Evolutionary conservation across 1,139 yeast species (phyloP).

Genomic region (Chernovozyma sophiae-reginae): DNA sequence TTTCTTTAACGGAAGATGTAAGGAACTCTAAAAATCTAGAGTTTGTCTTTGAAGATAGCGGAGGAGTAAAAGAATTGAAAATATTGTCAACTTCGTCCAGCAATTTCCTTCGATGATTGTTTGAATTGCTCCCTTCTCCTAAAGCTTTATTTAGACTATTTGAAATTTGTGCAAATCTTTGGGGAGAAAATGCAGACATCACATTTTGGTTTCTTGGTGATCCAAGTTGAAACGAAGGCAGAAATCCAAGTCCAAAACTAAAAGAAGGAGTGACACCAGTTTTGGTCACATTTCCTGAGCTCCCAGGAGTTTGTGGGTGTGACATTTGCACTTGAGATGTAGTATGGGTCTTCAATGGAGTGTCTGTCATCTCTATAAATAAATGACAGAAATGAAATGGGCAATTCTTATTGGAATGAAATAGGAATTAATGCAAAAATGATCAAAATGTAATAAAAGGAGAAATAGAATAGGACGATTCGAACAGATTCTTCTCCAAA

Average conservation of each 20-base stretch:
- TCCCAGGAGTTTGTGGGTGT: conserved; percentile 30
- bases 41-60: conserved; percentile 13
- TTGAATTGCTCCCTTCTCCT: conserved; percentile 2
- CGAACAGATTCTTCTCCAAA: too few species aligned
- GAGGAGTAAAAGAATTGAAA: conserved; percentile 19
- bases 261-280: conserved; percentile 30
- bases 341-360: conserved; percentile 6
- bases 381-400: too few species aligned
- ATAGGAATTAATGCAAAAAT: too few species aligned
- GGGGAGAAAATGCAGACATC: conserved; percentile 34
- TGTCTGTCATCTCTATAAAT: conserved; percentile 6
- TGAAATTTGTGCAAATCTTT: conserved; percentile 27
- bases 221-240: conserved; percentile 42
- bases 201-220: conserved; percentile 26
- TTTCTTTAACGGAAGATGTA: conserved; percentile 11
- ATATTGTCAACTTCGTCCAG: conserved; percentile 7
- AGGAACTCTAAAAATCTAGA: conserved; percentile 21
- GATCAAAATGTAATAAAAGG: too few species aligned
- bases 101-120: conserved; percentile 2
- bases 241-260: conserved; percentile 40
- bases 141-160: conserved; percentile 16
- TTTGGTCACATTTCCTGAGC: conserved; percentile 7
- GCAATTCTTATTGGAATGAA: too few species aligned
- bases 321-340: conserved; percentile 5
- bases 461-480: too few species aligned